Evolutionary conservation across 73 alveolate genomes (phyloP), one percentile per base, ranked within the genome.

Genomic region (Blepharisma japonicum): DNA sequence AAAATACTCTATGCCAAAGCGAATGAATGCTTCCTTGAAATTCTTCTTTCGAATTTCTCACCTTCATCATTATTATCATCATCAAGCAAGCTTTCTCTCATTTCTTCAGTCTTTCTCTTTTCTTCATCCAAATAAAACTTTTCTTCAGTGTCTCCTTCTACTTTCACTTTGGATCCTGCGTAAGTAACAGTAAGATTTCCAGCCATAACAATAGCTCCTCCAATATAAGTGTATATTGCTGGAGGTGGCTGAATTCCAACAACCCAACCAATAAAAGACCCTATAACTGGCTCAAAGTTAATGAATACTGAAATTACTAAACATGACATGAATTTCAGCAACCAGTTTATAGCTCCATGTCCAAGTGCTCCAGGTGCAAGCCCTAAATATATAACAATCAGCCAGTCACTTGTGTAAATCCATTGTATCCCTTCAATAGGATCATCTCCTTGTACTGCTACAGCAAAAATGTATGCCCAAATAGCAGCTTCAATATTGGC

Each of bases 271-370:
- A 61, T 14, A 61, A 25, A 11, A 61, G 47, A 14, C 5, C 74
- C 74, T 14, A 61, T 39, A 61, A 61, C 74, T 9, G 74, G 74
- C 47, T 61, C 74, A 61, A 61, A 61, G 46, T 61, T 61, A 25
- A 61, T 61, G 2, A 61, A 14, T 9, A 61, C 74, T 18, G 49
- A 18, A 61, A 61, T 14, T 9, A 61, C 47, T 2, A 61, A 61
- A 61, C 47, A 39, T 2, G n/a, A 8, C 47, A 61, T 39, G 18
- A 8, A 18, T 61, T 61, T 61, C 47, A 61, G 46, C 74, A 61
- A 25, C 14, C 14, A 61, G 23, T 61, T 14, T 18, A 61, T 14
- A 14, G 74, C 74, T 61, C 74, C 74, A 61, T 61, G 14, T 5
- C 74, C 74, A 61, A 61, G 14, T 8, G 23, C 14, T 14, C 74